phyloP scores from a whole-genome alignment of 305 asterid species.

The Solanum hybrid region DNA sequence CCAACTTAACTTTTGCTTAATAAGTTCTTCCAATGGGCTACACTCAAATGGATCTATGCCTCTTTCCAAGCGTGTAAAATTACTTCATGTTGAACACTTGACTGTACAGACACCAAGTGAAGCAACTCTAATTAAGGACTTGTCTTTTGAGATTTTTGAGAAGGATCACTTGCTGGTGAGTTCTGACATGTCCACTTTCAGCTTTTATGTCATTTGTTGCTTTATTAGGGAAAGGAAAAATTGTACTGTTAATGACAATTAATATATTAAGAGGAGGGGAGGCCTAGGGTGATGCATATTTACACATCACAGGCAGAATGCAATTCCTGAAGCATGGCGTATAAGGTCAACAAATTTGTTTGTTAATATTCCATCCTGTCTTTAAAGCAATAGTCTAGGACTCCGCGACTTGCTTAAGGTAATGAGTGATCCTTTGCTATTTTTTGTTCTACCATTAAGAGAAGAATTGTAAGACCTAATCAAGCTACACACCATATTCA shows the following conservation, averaged over 20 bases:
- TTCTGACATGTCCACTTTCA: slow-evolving; percentile 11
- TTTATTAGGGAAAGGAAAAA: slow-evolving; percentile 1
- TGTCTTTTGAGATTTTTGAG: slow-evolving; percentile 63
- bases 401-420: not conserved
- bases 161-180: slow-evolving; percentile 68
- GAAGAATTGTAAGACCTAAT: not conserved
- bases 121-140: slow-evolving; percentile 58
- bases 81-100: slow-evolving; percentile 52
- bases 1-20: slow-evolving; percentile 30
- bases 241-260: not conserved
- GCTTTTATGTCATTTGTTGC: slow-evolving; percentile 11
- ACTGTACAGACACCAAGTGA: slow-evolving; percentile 70
- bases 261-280: not conserved
- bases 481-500: not conserved
- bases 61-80: slow-evolving; percentile 24
- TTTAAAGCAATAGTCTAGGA: not conserved
- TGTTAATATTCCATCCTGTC: not conserved
- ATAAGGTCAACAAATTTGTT: not conserved
- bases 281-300: not conserved
- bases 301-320: not conserved
- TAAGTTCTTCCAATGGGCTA: slow-evolving; percentile 15
- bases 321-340: not conserved
- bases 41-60: slow-evolving; percentile 46
- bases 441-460: not conserved
- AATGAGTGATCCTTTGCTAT: not conserved